A percentile compares a stretch with the other conserved stretches of the same genome.
phyloP scores from a whole-genome alignment of 495 filamentous ascomycete genomes.

The Barbatosphaeria neglecta region DNA sequence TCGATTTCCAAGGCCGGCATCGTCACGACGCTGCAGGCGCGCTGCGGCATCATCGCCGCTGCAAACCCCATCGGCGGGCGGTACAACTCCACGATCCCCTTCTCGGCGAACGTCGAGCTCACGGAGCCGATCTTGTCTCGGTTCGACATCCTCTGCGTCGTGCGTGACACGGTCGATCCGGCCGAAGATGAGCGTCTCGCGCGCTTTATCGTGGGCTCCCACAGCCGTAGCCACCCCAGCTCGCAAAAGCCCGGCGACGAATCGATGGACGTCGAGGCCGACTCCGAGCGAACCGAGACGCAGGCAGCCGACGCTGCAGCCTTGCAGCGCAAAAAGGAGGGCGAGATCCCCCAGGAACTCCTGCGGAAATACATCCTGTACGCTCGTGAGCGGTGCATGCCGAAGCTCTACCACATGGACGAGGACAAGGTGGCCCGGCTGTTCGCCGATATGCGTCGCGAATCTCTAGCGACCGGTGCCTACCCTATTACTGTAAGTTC shows the following conservation, averaged over 20 bases:
- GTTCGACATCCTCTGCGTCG: constrained; percentile 97
- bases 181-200: constrained; percentile 90
- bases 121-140: constrained; percentile 96
- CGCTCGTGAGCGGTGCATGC: constrained; percentile 77
- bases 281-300: constrained; percentile 20
- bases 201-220: constrained; percentile 86
- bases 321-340: constrained; percentile 46
- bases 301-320: constrained; percentile 10
- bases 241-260: constrained; percentile 36
- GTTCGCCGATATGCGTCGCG: constrained; percentile 92
- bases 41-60: constrained; percentile 92
- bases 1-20: constrained; percentile 99
- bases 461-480: constrained; percentile 82
- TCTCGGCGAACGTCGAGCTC: constrained; percentile 89
- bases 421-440: constrained; percentile 91
- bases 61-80: constrained; percentile 94
- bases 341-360: constrained; percentile 82
- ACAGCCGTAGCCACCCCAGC: constrained; percentile 74
- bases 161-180: constrained; percentile 95
- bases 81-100: constrained; percentile 93
- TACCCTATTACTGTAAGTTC: constrained; percentile 90
- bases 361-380: constrained; percentile 96
- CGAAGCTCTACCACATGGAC: constrained; percentile 96
- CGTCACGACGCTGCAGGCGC: constrained; percentile 94
- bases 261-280: constrained; percentile 51